Evolutionary conservation across 2,329 filamentous ascomycete species (phyloP).

Genomic region (Penicillium sp.): DNA sequence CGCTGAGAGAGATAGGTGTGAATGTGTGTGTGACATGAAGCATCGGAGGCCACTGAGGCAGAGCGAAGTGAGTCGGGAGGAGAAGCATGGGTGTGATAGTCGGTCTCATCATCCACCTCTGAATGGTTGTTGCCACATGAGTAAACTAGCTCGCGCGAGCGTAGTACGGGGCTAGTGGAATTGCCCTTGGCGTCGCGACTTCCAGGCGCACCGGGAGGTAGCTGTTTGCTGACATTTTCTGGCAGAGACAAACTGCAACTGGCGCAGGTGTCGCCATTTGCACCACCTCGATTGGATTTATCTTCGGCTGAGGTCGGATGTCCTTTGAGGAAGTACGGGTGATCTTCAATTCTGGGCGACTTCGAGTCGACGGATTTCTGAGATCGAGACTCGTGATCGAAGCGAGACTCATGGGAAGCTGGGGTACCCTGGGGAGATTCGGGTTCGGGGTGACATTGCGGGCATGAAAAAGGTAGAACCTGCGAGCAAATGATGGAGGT

Average conservation of each 20-base stretch:
- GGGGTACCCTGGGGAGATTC: slow-evolving; percentile 38
- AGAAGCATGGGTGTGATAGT: slow-evolving; percentile 39
- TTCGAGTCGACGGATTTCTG: slow-evolving; percentile 19
- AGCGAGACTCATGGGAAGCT: slow-evolving; percentile 26
- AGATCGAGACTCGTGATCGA: slow-evolving; percentile 15
- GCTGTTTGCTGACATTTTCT: slow-evolving; percentile 53
- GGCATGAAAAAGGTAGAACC: slow-evolving; percentile 55
- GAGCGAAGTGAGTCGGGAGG: slow-evolving; percentile 42
- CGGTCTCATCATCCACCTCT: slow-evolving; percentile 38
- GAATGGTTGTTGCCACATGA: slow-evolving; percentile 48
- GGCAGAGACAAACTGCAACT: slow-evolving; percentile 59
- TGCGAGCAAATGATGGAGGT: slow-evolving; percentile 63
- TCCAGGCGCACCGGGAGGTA: slow-evolving; percentile 55
- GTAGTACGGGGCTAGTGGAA: slow-evolving; percentile 56
- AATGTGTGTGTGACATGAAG: slow-evolving; percentile 55
- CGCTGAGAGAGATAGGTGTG: slow-evolving; percentile 60
- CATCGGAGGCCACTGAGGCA: slow-evolving; percentile 45
- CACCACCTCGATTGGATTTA: slow-evolving; percentile 43
- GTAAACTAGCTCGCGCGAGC: slow-evolving; percentile 55
- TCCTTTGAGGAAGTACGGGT: slow-evolving; percentile 52
- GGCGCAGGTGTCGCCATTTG: slow-evolving; percentile 56
- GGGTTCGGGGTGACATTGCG: slow-evolving; percentile 50
- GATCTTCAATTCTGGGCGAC: slow-evolving; percentile 46
- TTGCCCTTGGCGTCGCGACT: slow-evolving; percentile 50
- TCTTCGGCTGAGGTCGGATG: slow-evolving; percentile 45